Percentiles rank a stretch among this genome's conserved stretches.
Conservation (phyloP, 2,329 filamentous ascomycete species). For the Torrubiella hemipterigena region DNA sequence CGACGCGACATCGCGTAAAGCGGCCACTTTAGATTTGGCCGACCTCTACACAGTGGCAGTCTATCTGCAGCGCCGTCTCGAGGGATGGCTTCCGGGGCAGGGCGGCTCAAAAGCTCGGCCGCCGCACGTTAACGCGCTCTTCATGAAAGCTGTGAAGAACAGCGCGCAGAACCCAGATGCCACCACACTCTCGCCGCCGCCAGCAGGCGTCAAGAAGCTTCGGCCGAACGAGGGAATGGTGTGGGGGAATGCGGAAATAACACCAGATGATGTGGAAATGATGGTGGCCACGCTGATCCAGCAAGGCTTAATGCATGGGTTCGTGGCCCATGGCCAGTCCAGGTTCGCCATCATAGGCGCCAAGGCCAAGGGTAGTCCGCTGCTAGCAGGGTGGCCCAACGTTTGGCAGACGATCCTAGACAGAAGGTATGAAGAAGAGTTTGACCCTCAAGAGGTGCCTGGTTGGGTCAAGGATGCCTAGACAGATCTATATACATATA, state of each 20-base stretch:
- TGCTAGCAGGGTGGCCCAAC: constrained; percentile 63
- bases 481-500: constrained; percentile 7
- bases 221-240: constrained; percentile 47
- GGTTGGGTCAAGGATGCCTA: constrained; percentile 56
- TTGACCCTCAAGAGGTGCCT: constrained; percentile 54
- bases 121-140: constrained; percentile 34
- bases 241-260: constrained; percentile 50
- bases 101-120: constrained; percentile 19
- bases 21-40: constrained; percentile 63
- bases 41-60: constrained; percentile 53
- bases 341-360: constrained; percentile 77
- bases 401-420: constrained; percentile 58
- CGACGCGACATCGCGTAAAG: constrained; percentile 42
- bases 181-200: constrained; percentile 34
- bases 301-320: constrained; percentile 73
- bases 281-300: constrained; percentile 65
- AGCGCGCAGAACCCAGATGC: constrained; percentile 22
- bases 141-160: constrained; percentile 40
- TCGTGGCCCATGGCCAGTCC: constrained; percentile 63
- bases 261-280: constrained; percentile 59
- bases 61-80: constrained; percentile 52
- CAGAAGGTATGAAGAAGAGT: constrained; percentile 44
- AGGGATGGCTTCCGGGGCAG: constrained; percentile 36
- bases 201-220: constrained; percentile 32
- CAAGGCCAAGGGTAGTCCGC: constrained; percentile 49